Conservation (phyloP, 176 grass and related monocot species). For the Hsuehochloa calcarea region DNA sequence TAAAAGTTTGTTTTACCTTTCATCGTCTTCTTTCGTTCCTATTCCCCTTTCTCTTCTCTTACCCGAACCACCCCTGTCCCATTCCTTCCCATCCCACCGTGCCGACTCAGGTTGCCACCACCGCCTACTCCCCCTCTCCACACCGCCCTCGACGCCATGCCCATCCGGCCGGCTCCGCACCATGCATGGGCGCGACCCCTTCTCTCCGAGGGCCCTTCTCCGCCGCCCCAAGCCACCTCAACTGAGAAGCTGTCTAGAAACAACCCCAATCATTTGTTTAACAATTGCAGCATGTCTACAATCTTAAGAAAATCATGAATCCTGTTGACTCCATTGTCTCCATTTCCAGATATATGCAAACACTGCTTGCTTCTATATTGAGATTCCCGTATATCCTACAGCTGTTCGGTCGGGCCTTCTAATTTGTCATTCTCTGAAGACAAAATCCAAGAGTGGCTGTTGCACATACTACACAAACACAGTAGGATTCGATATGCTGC, state of each 20-base stretch:
- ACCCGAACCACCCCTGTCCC: too few species aligned
- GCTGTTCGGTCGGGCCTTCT: background rate
- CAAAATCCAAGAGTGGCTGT: slow-evolving; percentile 33
- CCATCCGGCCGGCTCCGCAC: too few species aligned
- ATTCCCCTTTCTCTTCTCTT: too few species aligned
- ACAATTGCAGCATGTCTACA: background rate
- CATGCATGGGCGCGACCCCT: too few species aligned
- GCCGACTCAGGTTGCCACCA: too few species aligned
- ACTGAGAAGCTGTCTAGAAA: background rate
- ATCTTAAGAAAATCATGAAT: slow-evolving; percentile 2
- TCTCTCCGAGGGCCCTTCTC: too few species aligned
- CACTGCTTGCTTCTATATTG: background rate
- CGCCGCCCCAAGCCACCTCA: background rate
- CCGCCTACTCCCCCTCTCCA: too few species aligned
- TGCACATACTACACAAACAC: background rate
- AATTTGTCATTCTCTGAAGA: slow-evolving; percentile 13
- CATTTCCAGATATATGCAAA: slow-evolving; percentile 23
- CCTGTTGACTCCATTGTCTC: background rate
- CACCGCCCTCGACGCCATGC: too few species aligned
- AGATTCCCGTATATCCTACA: background rate
- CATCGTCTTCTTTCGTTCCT: too few species aligned
- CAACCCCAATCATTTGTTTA: background rate
- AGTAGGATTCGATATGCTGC: slow-evolving; percentile 21
- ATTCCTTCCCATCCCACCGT: too few species aligned
- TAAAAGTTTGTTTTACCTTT: too few species aligned